Evolutionary conservation across 495 filamentous ascomycete species (phyloP).

Genomic region (Elaphomyces granulatus): DNA sequence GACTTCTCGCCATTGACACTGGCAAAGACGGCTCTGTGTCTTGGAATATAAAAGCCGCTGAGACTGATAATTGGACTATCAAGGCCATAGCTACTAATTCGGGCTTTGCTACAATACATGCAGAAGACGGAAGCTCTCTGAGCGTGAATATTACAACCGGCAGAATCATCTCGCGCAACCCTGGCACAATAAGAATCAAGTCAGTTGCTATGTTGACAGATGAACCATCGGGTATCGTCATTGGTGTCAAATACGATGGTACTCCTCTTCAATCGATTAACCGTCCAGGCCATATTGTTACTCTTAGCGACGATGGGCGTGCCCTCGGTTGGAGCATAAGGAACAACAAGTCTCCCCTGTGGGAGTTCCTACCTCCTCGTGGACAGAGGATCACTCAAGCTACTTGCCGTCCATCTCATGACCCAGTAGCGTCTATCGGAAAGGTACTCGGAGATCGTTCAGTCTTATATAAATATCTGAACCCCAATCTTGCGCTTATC

Average conservation of each 20-base stretch:
- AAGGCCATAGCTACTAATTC: conserved; percentile 48
- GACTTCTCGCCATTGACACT: conserved; percentile 63
- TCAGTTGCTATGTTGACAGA: conserved; percentile 22
- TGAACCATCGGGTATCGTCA: conserved; percentile 7
- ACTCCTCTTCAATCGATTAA: conserved; percentile 18
- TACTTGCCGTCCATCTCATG: conserved; percentile 53
- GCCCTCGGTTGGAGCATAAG: conserved; percentile 44
- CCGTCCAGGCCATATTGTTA: conserved; percentile 36
- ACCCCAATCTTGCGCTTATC: conserved; percentile 71
- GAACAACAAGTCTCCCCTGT: conserved; percentile 39
- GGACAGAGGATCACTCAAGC: conserved; percentile 54
- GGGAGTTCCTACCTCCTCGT: conserved; percentile 57
- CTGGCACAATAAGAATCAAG: conserved; percentile 15
- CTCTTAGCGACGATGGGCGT: conserved; percentile 42
- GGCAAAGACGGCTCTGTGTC: conserved; percentile 60
- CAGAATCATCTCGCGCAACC: conserved; percentile 30
- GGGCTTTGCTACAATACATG: conserved; percentile 44
- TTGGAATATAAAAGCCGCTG: conserved; percentile 51
- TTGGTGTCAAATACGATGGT: conserved; percentile 24
- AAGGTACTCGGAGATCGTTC: conserved; percentile 80
- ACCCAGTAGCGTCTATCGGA: conserved; percentile 89
- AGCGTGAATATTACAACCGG: conserved; percentile 44
- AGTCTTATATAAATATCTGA: conserved; percentile 95
- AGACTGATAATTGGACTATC: conserved; percentile 49
- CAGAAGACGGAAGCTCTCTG: conserved; percentile 41